Conservation (phyloP, 176 grass and related monocot species). For the Oryza punctata region DNA sequence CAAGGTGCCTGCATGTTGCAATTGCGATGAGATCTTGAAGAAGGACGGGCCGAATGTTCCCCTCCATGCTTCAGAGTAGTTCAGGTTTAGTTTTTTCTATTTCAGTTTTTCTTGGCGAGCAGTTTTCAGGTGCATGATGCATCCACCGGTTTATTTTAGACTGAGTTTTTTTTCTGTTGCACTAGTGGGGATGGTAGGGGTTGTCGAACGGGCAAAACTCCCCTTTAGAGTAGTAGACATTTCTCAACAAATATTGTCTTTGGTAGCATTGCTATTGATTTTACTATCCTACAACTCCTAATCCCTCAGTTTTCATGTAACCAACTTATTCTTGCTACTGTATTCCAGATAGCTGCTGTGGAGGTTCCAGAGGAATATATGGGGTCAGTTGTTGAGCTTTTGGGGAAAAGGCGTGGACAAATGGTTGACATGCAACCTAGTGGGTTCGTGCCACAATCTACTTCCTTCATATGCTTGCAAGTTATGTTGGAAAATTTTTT, state of each 20-base stretch:
- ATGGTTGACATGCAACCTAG: conserved; percentile 93
- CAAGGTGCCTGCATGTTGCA: too few relatives aligned
- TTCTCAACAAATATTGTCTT: background rate
- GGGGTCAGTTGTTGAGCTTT: conserved; percentile 91
- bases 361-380: conserved; percentile 90
- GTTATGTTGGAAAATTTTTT: background rate
- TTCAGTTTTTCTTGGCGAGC: too few relatives aligned
- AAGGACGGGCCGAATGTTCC: too few relatives aligned
- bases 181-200: too few relatives aligned
- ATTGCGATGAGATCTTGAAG: too few relatives aligned
- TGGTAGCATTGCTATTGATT: conserved; percentile 18
- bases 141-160: too few relatives aligned
- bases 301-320: conserved; percentile 15
- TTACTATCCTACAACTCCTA: conserved; percentile 37
- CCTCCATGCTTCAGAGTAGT: too few relatives aligned
- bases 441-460: conserved; percentile 56
- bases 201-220: too few relatives aligned
- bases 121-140: too few relatives aligned
- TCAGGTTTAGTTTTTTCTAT: too few relatives aligned
- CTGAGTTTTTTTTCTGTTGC: too few relatives aligned
- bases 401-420: conserved; percentile 88
- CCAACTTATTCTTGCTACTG: conserved; percentile 39
- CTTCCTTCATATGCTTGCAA: background rate
- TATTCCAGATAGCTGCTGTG: conserved; percentile 84
- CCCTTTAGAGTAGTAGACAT: background rate